Conservation (phyloP, 257 asterid genomes). For the Petrea volubilis region DNA sequence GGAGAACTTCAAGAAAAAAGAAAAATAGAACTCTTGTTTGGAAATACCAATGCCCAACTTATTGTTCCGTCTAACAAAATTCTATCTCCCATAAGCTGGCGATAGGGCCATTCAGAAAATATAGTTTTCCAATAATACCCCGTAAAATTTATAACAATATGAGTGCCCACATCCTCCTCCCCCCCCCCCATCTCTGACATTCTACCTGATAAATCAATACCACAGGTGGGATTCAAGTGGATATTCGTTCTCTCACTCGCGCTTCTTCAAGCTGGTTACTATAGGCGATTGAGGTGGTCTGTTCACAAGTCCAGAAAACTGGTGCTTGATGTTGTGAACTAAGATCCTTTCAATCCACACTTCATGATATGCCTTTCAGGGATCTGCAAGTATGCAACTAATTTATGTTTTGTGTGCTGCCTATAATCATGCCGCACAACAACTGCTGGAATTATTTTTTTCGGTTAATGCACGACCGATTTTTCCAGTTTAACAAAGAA, state of each 20-base stretch:
- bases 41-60: too few relatives aligned
- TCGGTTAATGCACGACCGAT: constrained; percentile 14
- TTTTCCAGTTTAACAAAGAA: constrained; percentile 26
- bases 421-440: too few relatives aligned
- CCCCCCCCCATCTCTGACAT: too few relatives aligned
- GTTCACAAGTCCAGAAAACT: constrained; percentile 73
- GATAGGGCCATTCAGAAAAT: too few relatives aligned
- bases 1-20: too few relatives aligned
- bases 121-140: too few relatives aligned
- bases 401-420: constrained; percentile 9
- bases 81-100: too few relatives aligned
- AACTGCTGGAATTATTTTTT: constrained; percentile 24
- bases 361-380: neutral
- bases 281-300: constrained; percentile 80
- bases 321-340: constrained; percentile 78
- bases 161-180: too few relatives aligned
- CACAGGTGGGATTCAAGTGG: constrained; percentile 91
- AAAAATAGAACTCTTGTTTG: too few relatives aligned
- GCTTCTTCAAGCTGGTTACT: constrained; percentile 78
- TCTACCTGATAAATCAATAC: neutral
- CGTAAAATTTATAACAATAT: neutral
- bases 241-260: constrained; percentile 74
- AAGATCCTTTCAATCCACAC: neutral
- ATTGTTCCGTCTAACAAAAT: too few relatives aligned
- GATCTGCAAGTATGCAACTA: constrained; percentile 19